These are phyloP conservation scores for Asterochloris sp. DNA, from an alignment of 139 green algal species.

Conservation along the genomic window DNA sequence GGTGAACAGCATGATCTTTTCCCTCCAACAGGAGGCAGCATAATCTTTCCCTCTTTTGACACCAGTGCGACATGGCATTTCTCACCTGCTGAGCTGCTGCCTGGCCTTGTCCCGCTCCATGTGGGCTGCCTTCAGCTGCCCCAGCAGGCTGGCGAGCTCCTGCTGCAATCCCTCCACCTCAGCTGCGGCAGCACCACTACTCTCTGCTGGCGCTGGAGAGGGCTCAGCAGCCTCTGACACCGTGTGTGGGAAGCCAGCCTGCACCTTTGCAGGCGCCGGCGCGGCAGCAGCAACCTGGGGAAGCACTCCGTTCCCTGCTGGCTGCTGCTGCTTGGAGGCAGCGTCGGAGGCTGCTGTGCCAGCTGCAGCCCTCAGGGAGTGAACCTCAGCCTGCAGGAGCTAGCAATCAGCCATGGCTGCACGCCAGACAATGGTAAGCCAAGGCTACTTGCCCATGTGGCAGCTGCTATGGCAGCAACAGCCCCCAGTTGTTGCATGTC, in stretches of 20 bases:
- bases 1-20: conserved; percentile 1
- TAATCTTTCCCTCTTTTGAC: too few species aligned
- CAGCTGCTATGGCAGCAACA: neutral
- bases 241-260: neutral
- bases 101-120: conserved; percentile 20
- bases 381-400: neutral
- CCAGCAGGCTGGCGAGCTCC: neutral
- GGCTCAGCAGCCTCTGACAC: neutral
- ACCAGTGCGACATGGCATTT: neutral
- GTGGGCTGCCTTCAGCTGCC: conserved; percentile 1
- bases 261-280: neutral
- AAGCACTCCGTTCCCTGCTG: neutral
- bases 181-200: neutral
- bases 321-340: neutral
- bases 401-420: neutral
- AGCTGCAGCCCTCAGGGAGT: neutral
- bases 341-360: neutral
- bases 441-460: neutral
- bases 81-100: conserved; percentile 26
- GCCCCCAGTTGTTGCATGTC: neutral
- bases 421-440: neutral
- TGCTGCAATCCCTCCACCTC: neutral
- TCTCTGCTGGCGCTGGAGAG: neutral
- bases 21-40: too few species aligned
- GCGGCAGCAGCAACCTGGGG: neutral